Evolutionary conservation across 2,329 filamentous ascomycete genomes (phyloP).

Genomic region (Hymenoscyphus fraxineus): DNA sequence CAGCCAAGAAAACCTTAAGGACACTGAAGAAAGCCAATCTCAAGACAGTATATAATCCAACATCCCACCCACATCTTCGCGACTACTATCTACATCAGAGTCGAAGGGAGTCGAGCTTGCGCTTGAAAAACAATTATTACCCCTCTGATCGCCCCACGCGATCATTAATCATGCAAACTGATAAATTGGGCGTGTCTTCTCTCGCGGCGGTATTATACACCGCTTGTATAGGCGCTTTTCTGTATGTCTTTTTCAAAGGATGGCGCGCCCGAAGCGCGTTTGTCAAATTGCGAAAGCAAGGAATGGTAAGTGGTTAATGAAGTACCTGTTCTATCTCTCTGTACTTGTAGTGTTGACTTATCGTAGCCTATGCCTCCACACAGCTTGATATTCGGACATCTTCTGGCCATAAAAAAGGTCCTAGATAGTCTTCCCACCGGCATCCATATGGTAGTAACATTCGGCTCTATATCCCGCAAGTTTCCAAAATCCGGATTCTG

Average conservation of each 20-base stretch:
- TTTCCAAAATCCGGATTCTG: constrained; percentile 18
- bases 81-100: too few relatives aligned
- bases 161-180: neutral
- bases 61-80: too few relatives aligned
- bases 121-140: too few relatives aligned
- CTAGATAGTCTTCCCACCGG: neutral
- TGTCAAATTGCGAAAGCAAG: neutral
- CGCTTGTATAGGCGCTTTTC: neutral
- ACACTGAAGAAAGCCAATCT: too few relatives aligned
- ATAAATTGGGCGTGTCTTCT: neutral
- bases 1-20: too few relatives aligned
- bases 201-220: neutral
- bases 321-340: neutral
- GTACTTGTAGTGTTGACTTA: neutral
- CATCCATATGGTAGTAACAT: neutral
- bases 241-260: neutral
- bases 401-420: neutral
- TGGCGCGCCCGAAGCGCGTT: neutral
- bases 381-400: neutral
- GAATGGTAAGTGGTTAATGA: neutral
- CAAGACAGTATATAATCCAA: too few relatives aligned
- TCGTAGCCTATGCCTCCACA: neutral
- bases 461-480: neutral
- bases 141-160: too few relatives aligned
- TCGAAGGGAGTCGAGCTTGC: too few relatives aligned